Percentiles rank a stretch among this genome's conserved stretches.
Conservation (phyloP, 345 rosid species). For the Passiflora organensis region DNA sequence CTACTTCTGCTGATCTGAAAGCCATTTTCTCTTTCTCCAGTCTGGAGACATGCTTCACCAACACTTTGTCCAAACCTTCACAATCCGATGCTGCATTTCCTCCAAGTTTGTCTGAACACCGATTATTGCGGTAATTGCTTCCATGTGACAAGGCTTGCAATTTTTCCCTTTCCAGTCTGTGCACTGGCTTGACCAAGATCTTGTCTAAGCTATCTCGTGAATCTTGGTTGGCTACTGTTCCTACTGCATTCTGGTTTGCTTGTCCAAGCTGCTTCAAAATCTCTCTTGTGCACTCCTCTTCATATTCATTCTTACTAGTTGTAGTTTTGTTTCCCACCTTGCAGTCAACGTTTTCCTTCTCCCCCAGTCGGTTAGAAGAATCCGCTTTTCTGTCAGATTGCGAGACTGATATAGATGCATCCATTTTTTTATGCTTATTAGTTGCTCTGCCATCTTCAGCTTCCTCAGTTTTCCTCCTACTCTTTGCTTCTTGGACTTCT, state of each 20-base stretch:
- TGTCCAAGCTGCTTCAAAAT: neutral
- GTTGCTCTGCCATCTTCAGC: constrained; percentile 6
- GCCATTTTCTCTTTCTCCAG: constrained; percentile 32
- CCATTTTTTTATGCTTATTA: constrained; percentile 9
- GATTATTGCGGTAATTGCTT: constrained; percentile 30
- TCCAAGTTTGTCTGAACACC: constrained; percentile 20
- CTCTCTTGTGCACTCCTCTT: neutral
- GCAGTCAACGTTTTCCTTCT: constrained; percentile 55
- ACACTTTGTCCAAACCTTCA: constrained; percentile 24
- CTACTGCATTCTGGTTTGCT: neutral
- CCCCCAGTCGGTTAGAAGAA: constrained; percentile 13
- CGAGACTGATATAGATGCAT: constrained; percentile 3
- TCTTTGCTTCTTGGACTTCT: constrained; percentile 77
- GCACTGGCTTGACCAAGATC: constrained; percentile 53
- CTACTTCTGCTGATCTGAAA: constrained; percentile 25
- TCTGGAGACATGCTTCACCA: constrained; percentile 25
- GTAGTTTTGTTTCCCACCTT: constrained; percentile 14
- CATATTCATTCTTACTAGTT: neutral
- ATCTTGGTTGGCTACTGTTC: constrained; percentile 1
- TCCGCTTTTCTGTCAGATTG: constrained; percentile 6
- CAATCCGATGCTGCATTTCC: constrained; percentile 1
- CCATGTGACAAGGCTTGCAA: constrained; percentile 26
- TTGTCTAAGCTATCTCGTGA: constrained; percentile 47
- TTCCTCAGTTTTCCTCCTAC: constrained; percentile 34
- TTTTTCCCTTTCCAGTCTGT: constrained; percentile 51